Evolutionary conservation across 2,329 filamentous ascomycete species (phyloP).

Genomic region (Fusarium clavum): DNA sequence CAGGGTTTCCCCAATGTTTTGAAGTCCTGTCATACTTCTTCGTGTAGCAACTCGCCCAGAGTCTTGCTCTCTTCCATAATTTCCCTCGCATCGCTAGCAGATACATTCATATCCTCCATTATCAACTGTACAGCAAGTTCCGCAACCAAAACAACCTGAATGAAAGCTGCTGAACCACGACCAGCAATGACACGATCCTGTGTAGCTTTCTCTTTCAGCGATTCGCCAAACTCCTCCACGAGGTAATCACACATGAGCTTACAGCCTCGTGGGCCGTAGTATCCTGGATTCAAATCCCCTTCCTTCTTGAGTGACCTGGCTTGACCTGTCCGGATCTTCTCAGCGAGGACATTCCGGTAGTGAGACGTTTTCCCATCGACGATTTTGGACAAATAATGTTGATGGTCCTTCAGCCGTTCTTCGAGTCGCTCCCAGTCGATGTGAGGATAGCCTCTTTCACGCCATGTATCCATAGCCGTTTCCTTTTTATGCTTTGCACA

Average conservation of each 20-base stretch:
- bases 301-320: conserved; percentile 69
- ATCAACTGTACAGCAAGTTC: conserved; percentile 70
- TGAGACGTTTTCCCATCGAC: conserved; percentile 70
- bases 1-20: background rate
- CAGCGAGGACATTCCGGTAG: conserved; percentile 68
- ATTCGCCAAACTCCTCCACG: conserved; percentile 67
- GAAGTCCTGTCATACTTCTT: conserved; percentile 57
- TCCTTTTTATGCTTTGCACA: conserved; percentile 71
- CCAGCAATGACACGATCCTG: conserved; percentile 74
- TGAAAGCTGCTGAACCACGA: conserved; percentile 74
- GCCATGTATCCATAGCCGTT: conserved; percentile 62
- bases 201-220: conserved; percentile 71
- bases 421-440: conserved; percentile 77
- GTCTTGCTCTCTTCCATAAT: conserved; percentile 75
- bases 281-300: conserved; percentile 75
- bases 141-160: conserved; percentile 81
- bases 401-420: conserved; percentile 67
- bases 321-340: conserved; percentile 66
- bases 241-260: conserved; percentile 78
- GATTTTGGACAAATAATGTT: conserved; percentile 66
- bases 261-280: conserved; percentile 83
- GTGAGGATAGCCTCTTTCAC: conserved; percentile 70
- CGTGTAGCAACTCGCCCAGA: conserved; percentile 75
- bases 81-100: conserved; percentile 57
- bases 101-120: conserved; percentile 66